A percentile compares a stretch with the other conserved stretches of the same genome.
These are phyloP conservation scores for Myriosclerotinia duriaeana DNA, from an alignment of 2,329 filamentous ascomycete genomes.

Conservation along the genomic window DNA sequence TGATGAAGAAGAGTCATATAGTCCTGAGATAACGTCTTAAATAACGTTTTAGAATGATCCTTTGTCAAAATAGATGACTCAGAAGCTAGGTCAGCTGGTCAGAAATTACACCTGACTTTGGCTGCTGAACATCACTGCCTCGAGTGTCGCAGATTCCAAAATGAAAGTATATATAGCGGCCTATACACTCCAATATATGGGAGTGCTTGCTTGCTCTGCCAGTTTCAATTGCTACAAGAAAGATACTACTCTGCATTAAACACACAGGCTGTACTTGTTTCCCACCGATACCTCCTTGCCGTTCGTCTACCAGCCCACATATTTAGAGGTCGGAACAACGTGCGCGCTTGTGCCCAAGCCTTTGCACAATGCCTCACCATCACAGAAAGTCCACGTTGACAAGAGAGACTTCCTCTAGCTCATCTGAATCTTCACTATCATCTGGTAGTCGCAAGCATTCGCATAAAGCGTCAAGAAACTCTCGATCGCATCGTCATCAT, in stretches of 20 bases:
- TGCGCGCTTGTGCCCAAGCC: not conserved
- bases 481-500: not conserved
- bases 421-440: constrained; percentile 11
- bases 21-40: not conserved
- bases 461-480: not conserved
- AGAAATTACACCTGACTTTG: constrained; percentile 14
- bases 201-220: not conserved
- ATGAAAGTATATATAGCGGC: not conserved
- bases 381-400: constrained; percentile 6
- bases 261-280: not conserved
- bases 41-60: not conserved
- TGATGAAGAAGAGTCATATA: constrained; percentile 8
- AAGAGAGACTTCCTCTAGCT: constrained; percentile 12
- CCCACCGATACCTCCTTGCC: not conserved
- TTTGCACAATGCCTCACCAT: constrained; percentile 2
- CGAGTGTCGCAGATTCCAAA: not conserved
- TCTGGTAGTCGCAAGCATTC: not conserved
- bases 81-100: constrained; percentile 16
- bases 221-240: not conserved
- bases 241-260: not conserved
- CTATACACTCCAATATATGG: not conserved
- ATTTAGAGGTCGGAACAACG: not conserved
- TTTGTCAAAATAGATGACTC: not conserved
- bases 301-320: not conserved
- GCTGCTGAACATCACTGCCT: constrained; percentile 18